These are phyloP conservation scores for Auriscalpium orientale DNA, from an alignment of 768 basidiomycete genomes.

Conservation along the genomic window DNA sequence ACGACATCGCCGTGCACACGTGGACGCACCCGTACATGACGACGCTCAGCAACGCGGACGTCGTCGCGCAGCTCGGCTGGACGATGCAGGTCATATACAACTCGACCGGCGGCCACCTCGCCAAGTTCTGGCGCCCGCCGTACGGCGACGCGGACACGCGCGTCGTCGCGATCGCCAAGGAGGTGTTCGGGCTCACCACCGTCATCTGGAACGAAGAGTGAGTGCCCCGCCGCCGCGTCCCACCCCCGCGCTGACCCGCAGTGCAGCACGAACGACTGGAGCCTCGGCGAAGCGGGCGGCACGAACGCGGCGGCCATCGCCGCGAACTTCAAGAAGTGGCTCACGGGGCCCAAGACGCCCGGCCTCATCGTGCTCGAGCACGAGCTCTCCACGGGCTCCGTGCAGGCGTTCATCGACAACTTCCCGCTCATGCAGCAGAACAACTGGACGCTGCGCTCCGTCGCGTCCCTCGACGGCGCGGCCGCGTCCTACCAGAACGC, in stretches of 20 bases:
- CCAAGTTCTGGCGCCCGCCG: conserved; percentile 82
- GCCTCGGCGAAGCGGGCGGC: conserved; percentile 33
- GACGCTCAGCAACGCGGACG: conserved; percentile 53
- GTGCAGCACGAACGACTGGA: conserved; percentile 71
- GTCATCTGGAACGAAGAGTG: conserved; percentile 91
- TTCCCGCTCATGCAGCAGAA: conserved; percentile 57
- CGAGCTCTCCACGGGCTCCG: conserved; percentile 56
- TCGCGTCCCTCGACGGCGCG: conserved; percentile 31
- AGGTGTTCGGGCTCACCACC: conserved; percentile 80
- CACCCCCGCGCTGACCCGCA: neutral
- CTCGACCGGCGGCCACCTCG: conserved; percentile 68
- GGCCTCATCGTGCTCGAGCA: conserved; percentile 85
- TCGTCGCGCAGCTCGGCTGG: conserved; percentile 78
- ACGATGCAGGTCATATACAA: conserved; percentile 73
- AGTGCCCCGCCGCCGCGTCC: conserved; percentile 13
- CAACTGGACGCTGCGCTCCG: conserved; percentile 63
- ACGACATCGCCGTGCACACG: conserved; percentile 45
- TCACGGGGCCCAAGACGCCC: conserved; percentile 60
- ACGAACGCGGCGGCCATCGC: conserved; percentile 44
- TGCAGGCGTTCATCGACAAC: conserved; percentile 57
- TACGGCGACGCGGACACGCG: conserved; percentile 81
- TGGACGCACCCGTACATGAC: conserved; percentile 82
- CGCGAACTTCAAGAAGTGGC: conserved; percentile 45
- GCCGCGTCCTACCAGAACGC: conserved; percentile 8
- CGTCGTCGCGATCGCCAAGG: conserved; percentile 76